Percentiles rank a stretch among this genome's conserved stretches.
phyloP scores from a whole-genome alignment of 2,329 filamentous ascomycete species.

The Colletotrichum sansevieriae region DNA sequence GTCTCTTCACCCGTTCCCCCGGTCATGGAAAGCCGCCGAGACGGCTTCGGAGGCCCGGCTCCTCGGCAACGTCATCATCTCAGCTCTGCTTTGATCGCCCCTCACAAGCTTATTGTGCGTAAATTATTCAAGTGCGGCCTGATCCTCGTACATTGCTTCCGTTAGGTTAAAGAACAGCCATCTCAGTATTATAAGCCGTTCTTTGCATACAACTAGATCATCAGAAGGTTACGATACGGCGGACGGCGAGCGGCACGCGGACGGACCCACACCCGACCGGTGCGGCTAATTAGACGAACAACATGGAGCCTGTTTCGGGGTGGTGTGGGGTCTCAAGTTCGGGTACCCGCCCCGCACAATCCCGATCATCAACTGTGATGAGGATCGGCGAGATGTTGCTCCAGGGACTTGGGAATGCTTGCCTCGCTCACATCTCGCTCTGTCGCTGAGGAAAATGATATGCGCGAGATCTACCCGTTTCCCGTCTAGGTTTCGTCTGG shows the following conservation, averaged over 20 bases:
- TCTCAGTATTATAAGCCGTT: too few species aligned
- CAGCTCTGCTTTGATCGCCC: not conserved
- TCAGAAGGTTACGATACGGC: too few species aligned
- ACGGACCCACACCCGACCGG: conserved; percentile 19
- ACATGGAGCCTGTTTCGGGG: conserved; percentile 19
- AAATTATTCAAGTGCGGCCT: too few species aligned
- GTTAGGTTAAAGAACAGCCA: not conserved
- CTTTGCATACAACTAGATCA: too few species aligned
- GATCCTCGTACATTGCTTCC: not conserved
- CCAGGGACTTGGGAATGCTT: conserved; percentile 5
- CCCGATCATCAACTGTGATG: conserved; percentile 7
- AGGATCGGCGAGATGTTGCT: conserved; percentile 12
- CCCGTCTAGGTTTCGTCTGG: not conserved
- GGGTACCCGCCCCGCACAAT: conserved; percentile 2
- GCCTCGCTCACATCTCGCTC: conserved; percentile 6
- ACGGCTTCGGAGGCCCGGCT: conserved; percentile 9
- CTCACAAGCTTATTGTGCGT: not conserved
- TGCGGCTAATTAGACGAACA: not conserved
- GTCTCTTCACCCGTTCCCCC: not conserved
- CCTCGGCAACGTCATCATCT: not conserved
- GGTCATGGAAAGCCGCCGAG: not conserved
- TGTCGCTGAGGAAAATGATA: not conserved
- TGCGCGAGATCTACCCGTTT: conserved; percentile 8
- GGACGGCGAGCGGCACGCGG: too few species aligned
- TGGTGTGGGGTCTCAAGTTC: not conserved